Conservation (phyloP, 2,329 filamentous ascomycete genomes). For the Gyromitra esculenta region DNA sequence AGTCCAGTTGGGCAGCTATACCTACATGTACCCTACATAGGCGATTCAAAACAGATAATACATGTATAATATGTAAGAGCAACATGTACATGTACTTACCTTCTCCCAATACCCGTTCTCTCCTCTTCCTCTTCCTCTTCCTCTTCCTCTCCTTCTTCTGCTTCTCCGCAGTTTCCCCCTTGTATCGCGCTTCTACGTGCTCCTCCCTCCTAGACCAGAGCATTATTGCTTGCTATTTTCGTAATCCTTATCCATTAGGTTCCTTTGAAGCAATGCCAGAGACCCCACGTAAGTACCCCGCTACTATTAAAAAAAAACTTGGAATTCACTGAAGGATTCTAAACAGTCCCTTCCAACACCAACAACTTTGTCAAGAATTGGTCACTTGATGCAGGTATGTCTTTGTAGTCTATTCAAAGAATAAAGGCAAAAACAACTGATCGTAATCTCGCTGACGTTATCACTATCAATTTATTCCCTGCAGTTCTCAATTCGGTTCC, state of each 20-base stretch:
- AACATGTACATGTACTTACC: not conserved
- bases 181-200: not conserved
- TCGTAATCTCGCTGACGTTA: not conserved
- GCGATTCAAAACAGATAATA: constrained; percentile 15
- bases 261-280: constrained; percentile 30
- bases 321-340: constrained; percentile 4
- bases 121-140: not conserved
- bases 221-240: not conserved
- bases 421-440: not conserved
- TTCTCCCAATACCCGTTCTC: not conserved
- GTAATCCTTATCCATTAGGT: not conserved
- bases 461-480: not conserved
- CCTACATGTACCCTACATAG: not conserved
- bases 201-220: not conserved
- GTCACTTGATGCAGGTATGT: constrained; percentile 55
- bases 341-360: constrained; percentile 29
- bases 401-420: not conserved
- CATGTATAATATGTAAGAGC: not conserved
- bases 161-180: not conserved
- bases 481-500: constrained; percentile 73
- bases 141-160: not conserved
- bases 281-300: constrained; percentile 29
- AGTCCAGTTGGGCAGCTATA: constrained; percentile 5
- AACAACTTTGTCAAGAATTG: constrained; percentile 51
- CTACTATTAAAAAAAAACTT: not conserved